Base-by-base conservation (phyloP, 2,329 filamentous ascomycete genomes). In the Capronia epimyces region DNA sequence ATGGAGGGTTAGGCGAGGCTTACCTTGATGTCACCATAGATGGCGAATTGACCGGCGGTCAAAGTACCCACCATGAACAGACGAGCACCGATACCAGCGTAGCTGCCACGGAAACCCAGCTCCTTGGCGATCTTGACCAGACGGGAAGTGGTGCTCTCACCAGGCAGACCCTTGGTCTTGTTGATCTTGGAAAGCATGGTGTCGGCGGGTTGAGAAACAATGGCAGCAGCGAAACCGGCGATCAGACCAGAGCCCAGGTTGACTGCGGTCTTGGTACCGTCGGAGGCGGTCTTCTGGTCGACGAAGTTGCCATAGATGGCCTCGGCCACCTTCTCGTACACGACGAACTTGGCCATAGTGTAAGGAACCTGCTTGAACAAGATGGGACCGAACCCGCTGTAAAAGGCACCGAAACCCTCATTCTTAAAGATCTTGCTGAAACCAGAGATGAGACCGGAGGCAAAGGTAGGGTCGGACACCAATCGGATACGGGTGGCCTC, bases 131-230 rank as follows among this genome's bases (percentile, higher is more conserved):
- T 94, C 84, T 93, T 93, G 78, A 91, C 77, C 66, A 94, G 75
- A 72, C 88, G 84, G 71, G 76, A 79, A 68, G 80, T 80, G 65
- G 86, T 93, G 66, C 88, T 82, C 78, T 94, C 87, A 78, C 88
- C 88, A 61, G 88, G 87, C 55, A 82, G 77, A 74, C 87, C 88
- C 78, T 88, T 83, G 75, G 86, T 88, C 86, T 93, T 93, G 86
- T 94, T 94, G 80, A 94, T 93, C 82, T 91, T 93, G 75, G 81
- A 86, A 60, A 94, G 83, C 88, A 94, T 94, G 68, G 88, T 94
- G 72, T 94, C 88, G 70, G 88, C 88, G 64, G 88, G 88, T 77
- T 94, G 88, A 58, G 88, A 94, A 69, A 94, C 80, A 64, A 91
- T 70, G 68, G 88, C 88, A 64, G 88, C 88, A 65, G 87, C 88